A percentile compares a stretch with the other conserved stretches of the same genome.
Conservation (phyloP, 148 eudicot genomes). For the Rhododendron kiyosumense region DNA sequence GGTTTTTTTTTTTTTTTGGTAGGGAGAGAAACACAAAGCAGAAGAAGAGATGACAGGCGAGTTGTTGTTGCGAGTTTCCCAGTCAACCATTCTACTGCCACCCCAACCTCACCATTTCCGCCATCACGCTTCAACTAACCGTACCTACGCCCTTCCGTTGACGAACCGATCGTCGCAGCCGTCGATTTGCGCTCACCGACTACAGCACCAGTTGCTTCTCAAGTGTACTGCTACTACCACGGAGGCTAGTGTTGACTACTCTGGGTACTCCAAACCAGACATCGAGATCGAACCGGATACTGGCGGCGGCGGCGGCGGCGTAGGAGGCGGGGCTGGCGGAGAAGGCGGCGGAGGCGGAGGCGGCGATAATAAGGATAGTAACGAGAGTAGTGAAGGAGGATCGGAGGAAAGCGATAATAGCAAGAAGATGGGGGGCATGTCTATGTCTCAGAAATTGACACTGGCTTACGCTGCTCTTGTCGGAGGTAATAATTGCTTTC, state of each 20-base stretch:
- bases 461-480: slow-evolving; percentile 77
- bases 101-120: neutral
- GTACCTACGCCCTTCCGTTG: neutral
- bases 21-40: neutral
- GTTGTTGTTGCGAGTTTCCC: neutral
- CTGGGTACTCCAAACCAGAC: neutral
- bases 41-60: neutral
- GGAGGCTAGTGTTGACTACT: neutral
- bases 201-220: neutral
- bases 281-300: slow-evolving; percentile 27
- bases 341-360: slow-evolving; percentile 38
- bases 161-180: neutral
- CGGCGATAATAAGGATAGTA: slow-evolving; percentile 19
- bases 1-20: neutral
- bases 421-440: slow-evolving; percentile 50
- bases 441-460: slow-evolving; percentile 85
- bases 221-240: neutral
- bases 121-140: neutral
- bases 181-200: neutral
- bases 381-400: slow-evolving; percentile 28
- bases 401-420: slow-evolving; percentile 30
- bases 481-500: slow-evolving; percentile 28
- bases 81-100: neutral
- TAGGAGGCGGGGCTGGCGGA: slow-evolving; percentile 24
- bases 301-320: slow-evolving; percentile 45